Base-by-base conservation (phyloP, 768 basidiomycete genomes). In the Tephrocybe rancida region DNA sequence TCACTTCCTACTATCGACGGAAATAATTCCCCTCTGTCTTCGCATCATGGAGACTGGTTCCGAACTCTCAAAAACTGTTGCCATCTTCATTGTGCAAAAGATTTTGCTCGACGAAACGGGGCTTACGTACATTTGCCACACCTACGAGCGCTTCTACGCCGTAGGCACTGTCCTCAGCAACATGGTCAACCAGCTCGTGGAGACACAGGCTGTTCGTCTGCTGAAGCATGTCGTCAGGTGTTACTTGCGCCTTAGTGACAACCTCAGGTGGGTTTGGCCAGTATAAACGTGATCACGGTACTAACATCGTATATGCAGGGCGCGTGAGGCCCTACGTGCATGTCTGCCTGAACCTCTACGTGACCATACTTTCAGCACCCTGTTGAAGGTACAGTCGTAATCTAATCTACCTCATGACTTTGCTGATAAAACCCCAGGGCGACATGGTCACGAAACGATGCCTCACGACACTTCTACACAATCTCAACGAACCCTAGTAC, bases 1-100 rank as follows among this genome's bases (percentile, higher is more conserved):
- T 71, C 96, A 98, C 75, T 99, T 99, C 79, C 82, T 99, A 38
- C 84, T 99, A 41, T 97, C 95, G 3, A 99, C 97, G 49, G 97
- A 99, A 78, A 99, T 99, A 70, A 99, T 99, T 67, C 97, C 97
- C 30, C 88, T 99, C 59, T 99, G 97, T 69, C 85, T 99, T 46
- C 89, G 97, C 48, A 99, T 99, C 70, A 99, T 99, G 97, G 97
- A 99, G 72, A 98, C 97, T 3, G 97, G 97, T 38, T 97, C 95
- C 3, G 97, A 99, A 64, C 84, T 99, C 16, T 94, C 92, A 54
- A 99, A 99, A 75, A 99, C 97, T 0, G 97, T 99, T 41, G 97
- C 97, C 38, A 99, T 99, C 64, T 99, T 99, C 73, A 99, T 99
- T 64, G 97, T 99, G 3, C 97, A 99, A 71, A 99, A 99, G 74